Conservation (phyloP, 192 early-diverging fungal species). For the Coemansia sp. region DNA sequence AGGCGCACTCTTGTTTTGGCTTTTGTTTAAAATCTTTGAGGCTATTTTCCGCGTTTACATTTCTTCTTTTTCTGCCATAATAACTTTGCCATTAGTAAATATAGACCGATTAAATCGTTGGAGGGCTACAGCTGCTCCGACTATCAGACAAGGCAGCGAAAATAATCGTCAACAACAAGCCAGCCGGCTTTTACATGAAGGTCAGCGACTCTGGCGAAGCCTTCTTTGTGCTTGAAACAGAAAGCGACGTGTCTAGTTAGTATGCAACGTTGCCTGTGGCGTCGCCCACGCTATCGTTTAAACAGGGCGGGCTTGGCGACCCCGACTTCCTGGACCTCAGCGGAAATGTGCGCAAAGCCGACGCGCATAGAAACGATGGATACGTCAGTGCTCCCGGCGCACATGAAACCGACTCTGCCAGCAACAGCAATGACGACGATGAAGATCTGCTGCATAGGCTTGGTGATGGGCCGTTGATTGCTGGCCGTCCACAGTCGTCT, state of each 20-base stretch:
- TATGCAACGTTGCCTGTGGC: constrained; percentile 92
- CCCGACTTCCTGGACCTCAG: not conserved
- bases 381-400: constrained; percentile 72
- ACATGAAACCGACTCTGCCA: constrained; percentile 54
- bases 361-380: constrained; percentile 32
- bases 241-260: constrained; percentile 84
- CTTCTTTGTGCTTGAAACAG: constrained; percentile 95
- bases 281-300: constrained; percentile 54
- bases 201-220: constrained; percentile 96
- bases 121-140: constrained; percentile 86
- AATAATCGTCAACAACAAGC: constrained; percentile 78
- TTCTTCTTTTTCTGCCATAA: too few relatives aligned
- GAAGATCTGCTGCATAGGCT: not conserved
- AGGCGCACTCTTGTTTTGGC: too few relatives aligned
- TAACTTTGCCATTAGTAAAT: too few relatives aligned
- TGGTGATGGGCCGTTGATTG: not conserved
- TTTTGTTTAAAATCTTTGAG: too few relatives aligned
- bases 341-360: not conserved
- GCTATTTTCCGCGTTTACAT: too few relatives aligned
- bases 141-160: constrained; percentile 93
- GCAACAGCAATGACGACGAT: not conserved
- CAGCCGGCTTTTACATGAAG: constrained; percentile 87
- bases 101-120: too few relatives aligned
- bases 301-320: not conserved
- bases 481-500: constrained; percentile 6